Percentiles rank a stretch among this genome's conserved stretches.
These are phyloP conservation scores for Gautieria morchelliformis DNA, from an alignment of 768 basidiomycete genomes.

Conservation along the genomic window DNA sequence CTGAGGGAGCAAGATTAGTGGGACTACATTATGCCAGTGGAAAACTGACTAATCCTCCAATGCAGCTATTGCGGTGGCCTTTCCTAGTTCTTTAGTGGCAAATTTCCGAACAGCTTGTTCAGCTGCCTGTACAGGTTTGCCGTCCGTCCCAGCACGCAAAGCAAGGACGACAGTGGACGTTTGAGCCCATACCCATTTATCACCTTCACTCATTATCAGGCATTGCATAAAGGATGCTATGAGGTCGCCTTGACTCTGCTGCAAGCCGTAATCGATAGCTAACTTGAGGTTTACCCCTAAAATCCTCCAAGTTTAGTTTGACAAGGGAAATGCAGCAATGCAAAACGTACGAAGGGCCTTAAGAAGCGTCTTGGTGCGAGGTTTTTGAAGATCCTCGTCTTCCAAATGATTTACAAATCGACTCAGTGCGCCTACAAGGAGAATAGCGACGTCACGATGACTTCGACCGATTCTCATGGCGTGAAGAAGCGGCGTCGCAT, in stretches of 20 bases:
- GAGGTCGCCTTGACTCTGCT: slow-evolving; percentile 71
- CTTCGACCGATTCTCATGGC: slow-evolving; percentile 73
- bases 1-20: slow-evolving; percentile 25
- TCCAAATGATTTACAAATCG: slow-evolving; percentile 85
- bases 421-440: slow-evolving; percentile 84
- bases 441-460: slow-evolving; percentile 75
- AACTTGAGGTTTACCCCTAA: slow-evolving; percentile 81
- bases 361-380: slow-evolving; percentile 59
- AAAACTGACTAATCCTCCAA: slow-evolving; percentile 78
- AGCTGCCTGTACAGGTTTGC: slow-evolving; percentile 69
- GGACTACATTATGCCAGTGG: neutral
- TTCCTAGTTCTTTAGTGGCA: slow-evolving; percentile 77
- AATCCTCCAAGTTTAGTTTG: neutral
- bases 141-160: slow-evolving; percentile 54
- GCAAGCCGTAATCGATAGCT: slow-evolving; percentile 82
- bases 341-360: slow-evolving; percentile 62
- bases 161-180: slow-evolving; percentile 60
- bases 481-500: slow-evolving; percentile 82
- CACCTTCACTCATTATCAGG: slow-evolving; percentile 93
- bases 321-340: neutral
- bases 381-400: slow-evolving; percentile 60
- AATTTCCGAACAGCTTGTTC: slow-evolving; percentile 73
- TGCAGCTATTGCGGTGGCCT: slow-evolving; percentile 66
- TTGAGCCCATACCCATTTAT: slow-evolving; percentile 75
- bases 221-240: slow-evolving; percentile 92